Evolutionary conservation across 352 stramenopile species (phyloP).

Genomic region (Pythium biforme): DNA sequence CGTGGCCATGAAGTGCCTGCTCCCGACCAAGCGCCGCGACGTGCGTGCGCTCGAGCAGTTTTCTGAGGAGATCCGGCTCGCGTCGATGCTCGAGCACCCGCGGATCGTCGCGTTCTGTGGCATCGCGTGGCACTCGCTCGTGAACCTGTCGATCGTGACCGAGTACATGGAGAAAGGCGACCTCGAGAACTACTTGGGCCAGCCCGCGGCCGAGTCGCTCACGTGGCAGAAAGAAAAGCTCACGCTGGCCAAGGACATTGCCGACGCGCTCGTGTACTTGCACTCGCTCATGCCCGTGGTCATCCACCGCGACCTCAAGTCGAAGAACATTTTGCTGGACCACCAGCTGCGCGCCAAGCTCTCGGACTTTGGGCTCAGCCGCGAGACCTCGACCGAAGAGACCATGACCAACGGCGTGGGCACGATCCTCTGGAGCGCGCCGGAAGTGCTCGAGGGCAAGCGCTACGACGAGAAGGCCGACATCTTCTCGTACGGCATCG

Average conservation of each 20-base stretch:
- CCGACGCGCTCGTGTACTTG: constrained; percentile 68
- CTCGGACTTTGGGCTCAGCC: constrained; percentile 72
- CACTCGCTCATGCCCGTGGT: constrained; percentile 64
- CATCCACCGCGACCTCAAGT: constrained; percentile 76
- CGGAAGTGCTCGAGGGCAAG: constrained; percentile 68
- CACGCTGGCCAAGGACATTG: constrained; percentile 57
- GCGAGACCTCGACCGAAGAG: constrained; percentile 60
- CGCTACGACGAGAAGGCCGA: constrained; percentile 78
- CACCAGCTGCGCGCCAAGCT: constrained; percentile 61
- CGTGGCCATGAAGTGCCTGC: constrained; percentile 77
- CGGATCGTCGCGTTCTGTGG: constrained; percentile 82
- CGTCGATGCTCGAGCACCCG: constrained; percentile 72
- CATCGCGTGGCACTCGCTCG: constrained; percentile 73
- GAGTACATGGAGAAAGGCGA: constrained; percentile 82
- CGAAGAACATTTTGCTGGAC: constrained; percentile 72
- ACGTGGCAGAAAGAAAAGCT: constrained; percentile 64
- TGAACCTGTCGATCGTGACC: constrained; percentile 73
- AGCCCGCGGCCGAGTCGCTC: constrained; percentile 38
- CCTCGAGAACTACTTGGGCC: constrained; percentile 47
- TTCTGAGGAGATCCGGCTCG: constrained; percentile 78
- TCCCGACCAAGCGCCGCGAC: constrained; percentile 63
- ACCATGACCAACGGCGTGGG: constrained; percentile 80
- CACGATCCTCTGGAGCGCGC: constrained; percentile 73
- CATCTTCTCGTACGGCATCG: constrained; percentile 74
- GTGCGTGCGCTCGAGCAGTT: constrained; percentile 71